Evolutionary conservation across 2,329 filamentous ascomycete genomes (phyloP).

Genomic region (Talaromyces albobiverticillius): DNA sequence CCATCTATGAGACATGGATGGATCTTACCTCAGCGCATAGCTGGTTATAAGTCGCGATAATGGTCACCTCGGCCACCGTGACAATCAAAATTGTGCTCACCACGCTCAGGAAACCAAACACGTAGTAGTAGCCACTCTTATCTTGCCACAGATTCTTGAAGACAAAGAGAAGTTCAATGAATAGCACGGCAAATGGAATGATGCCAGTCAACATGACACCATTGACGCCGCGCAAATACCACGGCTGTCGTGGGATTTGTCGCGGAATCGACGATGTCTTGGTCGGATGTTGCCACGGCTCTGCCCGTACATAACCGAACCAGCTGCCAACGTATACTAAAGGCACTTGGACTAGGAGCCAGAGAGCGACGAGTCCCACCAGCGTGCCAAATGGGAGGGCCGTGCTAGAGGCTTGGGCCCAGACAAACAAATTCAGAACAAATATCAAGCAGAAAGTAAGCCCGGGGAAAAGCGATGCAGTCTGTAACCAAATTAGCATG

Average conservation of each 20-base stretch:
- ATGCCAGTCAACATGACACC: slow-evolving; percentile 70
- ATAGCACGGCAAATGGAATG: slow-evolving; percentile 81
- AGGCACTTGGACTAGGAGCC: slow-evolving; percentile 82
- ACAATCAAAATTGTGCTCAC: slow-evolving; percentile 70
- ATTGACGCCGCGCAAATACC: slow-evolving; percentile 67
- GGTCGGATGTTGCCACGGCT: slow-evolving; percentile 76
- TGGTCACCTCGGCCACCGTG: slow-evolving; percentile 77
- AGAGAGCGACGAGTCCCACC: slow-evolving; percentile 68
- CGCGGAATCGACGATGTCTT: slow-evolving; percentile 70
- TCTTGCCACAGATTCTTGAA: slow-evolving; percentile 88
- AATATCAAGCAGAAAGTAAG: slow-evolving; percentile 72
- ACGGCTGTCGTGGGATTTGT: slow-evolving; percentile 70
- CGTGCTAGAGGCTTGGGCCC: slow-evolving; percentile 84
- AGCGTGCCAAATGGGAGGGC: slow-evolving; percentile 81
- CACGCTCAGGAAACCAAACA: slow-evolving; percentile 79
- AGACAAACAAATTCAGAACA: slow-evolving; percentile 82
- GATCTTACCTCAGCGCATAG: slow-evolving; percentile 70
- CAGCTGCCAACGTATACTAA: slow-evolving; percentile 78
- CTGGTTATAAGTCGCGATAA: slow-evolving; percentile 79
- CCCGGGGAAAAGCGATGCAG: slow-evolving; percentile 74
- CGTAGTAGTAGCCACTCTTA: slow-evolving; percentile 88
- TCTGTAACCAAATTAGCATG: slow-evolving; percentile 39
- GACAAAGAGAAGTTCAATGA: slow-evolving; percentile 81
- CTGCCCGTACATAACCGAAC: slow-evolving; percentile 67
- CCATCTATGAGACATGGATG: too few species aligned